Evolutionary conservation across 768 basidiomycete species (phyloP).

Genomic region (Omphalotus guepiniiformis): DNA sequence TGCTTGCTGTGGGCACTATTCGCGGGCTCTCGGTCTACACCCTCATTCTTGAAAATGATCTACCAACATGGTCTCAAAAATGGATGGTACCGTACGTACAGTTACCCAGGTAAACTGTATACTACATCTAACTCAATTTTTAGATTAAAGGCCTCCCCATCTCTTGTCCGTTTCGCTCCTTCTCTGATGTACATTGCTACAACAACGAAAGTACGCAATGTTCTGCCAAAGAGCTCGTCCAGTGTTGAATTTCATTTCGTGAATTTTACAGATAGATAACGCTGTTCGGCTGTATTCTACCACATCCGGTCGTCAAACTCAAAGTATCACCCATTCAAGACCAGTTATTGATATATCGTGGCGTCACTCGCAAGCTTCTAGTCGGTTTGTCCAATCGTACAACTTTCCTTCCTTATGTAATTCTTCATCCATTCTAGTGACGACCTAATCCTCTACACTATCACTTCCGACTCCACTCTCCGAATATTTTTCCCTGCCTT

Average conservation of each 20-base stretch:
- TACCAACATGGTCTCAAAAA: conserved; percentile 79
- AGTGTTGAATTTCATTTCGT: conserved; percentile 1
- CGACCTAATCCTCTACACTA: conserved; percentile 77
- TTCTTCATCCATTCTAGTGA: conserved; percentile 39
- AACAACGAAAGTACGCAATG: conserved; percentile 47
- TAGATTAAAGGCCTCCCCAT: conserved; percentile 40
- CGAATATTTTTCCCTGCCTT: conserved; percentile 86
- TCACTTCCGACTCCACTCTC: conserved; percentile 77
- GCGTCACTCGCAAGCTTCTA: conserved; percentile 66
- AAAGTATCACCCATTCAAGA: conserved; percentile 70
- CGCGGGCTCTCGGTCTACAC: conserved; percentile 68
- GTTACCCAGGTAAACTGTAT: background rate
- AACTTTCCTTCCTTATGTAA: background rate
- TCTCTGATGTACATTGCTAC: conserved; percentile 72
- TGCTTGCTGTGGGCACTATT: conserved; percentile 66
- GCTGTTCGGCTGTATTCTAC: conserved; percentile 66
- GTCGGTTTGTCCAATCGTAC: conserved; percentile 50
- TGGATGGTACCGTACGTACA: conserved; percentile 60
- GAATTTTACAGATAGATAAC: conserved; percentile 44
- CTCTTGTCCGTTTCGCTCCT: conserved; percentile 63
- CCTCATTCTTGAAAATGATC: conserved; percentile 73
- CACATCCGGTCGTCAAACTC: conserved; percentile 64
- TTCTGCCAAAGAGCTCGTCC: background rate
- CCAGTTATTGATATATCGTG: conserved; percentile 66
- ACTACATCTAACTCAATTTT: background rate